Evolutionary conservation across 2,329 filamentous ascomycete species (phyloP).

Genomic region (Ceratocystis smalleyi): DNA sequence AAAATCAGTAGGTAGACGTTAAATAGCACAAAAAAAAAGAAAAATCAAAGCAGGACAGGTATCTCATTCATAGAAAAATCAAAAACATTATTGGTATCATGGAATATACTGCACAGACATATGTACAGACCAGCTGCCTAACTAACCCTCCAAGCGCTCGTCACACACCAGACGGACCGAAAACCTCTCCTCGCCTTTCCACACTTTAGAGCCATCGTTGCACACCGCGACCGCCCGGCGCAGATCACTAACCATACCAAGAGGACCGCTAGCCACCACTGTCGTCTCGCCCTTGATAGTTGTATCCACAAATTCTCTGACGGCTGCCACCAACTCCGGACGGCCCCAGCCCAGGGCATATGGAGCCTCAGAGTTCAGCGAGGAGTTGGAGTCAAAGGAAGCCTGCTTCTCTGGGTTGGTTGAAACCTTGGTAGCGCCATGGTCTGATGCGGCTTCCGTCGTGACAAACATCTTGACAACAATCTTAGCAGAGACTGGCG

Average conservation of each 20-base stretch:
- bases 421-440: not conserved
- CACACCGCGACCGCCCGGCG: slow-evolving; percentile 36
- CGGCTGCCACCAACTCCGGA: slow-evolving; percentile 32
- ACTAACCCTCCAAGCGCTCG: slow-evolving; percentile 40
- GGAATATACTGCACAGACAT: not conserved
- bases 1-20: not conserved
- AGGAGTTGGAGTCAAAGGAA: slow-evolving; percentile 20
- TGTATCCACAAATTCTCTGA: slow-evolving; percentile 33
- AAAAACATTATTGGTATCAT: slow-evolving; percentile 12
- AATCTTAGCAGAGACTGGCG: slow-evolving; percentile 28
- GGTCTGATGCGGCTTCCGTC: slow-evolving; percentile 19
- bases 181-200: slow-evolving; percentile 40
- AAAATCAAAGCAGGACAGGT: not conserved
- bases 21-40: not conserved
- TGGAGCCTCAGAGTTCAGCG: slow-evolving; percentile 9
- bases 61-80: not conserved
- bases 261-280: slow-evolving; percentile 46
- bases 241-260: slow-evolving; percentile 43
- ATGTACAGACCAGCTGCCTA: not conserved
- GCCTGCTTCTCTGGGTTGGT: slow-evolving; percentile 17
- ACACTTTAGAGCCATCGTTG: slow-evolving; percentile 39
- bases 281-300: slow-evolving; percentile 35
- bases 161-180: slow-evolving; percentile 44
- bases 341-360: slow-evolving; percentile 22
- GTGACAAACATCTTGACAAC: slow-evolving; percentile 45